Base-by-base conservation (phyloP, 345 rosid genomes). In the Streptanthus diversifolius region DNA sequence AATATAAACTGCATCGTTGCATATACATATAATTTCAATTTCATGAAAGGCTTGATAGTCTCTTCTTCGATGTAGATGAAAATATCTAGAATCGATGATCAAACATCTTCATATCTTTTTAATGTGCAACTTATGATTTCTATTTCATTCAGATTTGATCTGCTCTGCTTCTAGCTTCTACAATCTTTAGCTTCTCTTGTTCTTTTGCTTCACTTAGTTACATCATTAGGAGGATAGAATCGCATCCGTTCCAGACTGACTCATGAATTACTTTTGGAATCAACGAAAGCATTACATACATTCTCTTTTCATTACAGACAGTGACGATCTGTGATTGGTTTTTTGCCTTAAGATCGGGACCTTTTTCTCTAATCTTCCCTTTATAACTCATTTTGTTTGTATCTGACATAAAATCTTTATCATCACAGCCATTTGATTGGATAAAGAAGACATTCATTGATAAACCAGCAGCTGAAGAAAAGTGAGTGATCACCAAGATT, bases 381-480 rank as follows among this genome's bases (percentile, higher is more conserved):
- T 47, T 7, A 2, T 17, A 47, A 21, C 53, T 52, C 36, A 30
- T 18, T 22, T 36, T 30, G 54, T 49, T 39, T 30, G 54, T 56
- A 19, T 57, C 19, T 69, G n/a, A 69, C 41, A 56, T 44, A 10
- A 15, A 4, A 39, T 19, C 2, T 44, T 75, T 21, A 57, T 49
- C 15, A 15, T 68, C 10, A 24, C 90, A 95, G 97, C 99, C 99
- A 3, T 89, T 91, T 73, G 87, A 71, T 82, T 95, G 97, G 97
- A 72, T 95, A 55, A 89, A 85, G 88, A 95, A 80, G 85, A 91
- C 97, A 9, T 91, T 89, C 76, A 68, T 89, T 0, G 96, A 89
- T 80, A 90, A 87, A 71, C 84, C 73, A 0, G 76, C 70, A 66
- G 1, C 84, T 3, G 85, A 84, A 72, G 82, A 75, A 33, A 81